A percentile compares a stretch with the other conserved stretches of the same genome.
phyloP scores from a whole-genome alignment of 345 rosid species.

The Brassica napus region DNA sequence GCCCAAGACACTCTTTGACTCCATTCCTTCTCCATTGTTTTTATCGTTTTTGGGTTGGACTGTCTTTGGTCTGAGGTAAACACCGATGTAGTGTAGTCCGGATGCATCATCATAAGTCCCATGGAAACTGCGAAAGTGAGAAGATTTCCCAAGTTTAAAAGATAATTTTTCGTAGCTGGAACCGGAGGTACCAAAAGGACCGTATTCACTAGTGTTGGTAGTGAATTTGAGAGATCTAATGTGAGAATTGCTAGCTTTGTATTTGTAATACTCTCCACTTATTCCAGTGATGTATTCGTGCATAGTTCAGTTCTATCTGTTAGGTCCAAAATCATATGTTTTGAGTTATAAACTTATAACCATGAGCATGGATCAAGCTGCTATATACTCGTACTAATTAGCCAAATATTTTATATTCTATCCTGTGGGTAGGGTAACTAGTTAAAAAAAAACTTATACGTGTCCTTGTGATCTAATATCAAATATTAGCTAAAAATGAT shows the following conservation, averaged over 20 bases:
- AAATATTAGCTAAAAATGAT: too few species aligned
- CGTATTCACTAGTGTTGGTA: conserved; percentile 32
- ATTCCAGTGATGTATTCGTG: conserved; percentile 35
- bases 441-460: too few species aligned
- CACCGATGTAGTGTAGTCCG: too few species aligned
- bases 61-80: too few species aligned
- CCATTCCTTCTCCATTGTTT: too few species aligned
- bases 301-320: conserved; percentile 33
- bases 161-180: conserved; percentile 12
- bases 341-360: conserved; percentile 5
- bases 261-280: conserved; percentile 36
- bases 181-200: conserved; percentile 28
- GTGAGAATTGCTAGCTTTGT: conserved; percentile 36
- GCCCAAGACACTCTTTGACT: too few species aligned
- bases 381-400: not conserved
- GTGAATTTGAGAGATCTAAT: conserved; percentile 34
- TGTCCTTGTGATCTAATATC: too few species aligned
- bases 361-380: not conserved
- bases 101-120: conserved; percentile 26
- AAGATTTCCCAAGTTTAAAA: conserved; percentile 33
- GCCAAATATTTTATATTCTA: too few species aligned
- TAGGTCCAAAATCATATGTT: conserved; percentile 21
- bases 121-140: conserved; percentile 33
- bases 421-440: too few species aligned
- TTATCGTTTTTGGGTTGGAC: too few species aligned